phyloP scores from a whole-genome alignment of 1,139 yeast species.

The Kodamaea suecica region DNA sequence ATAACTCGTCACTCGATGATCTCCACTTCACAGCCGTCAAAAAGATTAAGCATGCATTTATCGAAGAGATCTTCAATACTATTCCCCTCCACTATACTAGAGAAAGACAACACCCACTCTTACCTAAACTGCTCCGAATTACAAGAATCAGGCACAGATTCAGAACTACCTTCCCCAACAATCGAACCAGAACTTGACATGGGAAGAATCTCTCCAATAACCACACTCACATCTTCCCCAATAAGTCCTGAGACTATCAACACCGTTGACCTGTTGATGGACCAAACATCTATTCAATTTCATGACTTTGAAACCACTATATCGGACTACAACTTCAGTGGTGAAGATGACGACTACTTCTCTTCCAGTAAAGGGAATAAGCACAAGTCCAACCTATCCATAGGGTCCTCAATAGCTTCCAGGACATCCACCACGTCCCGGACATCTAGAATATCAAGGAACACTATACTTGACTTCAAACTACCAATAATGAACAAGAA shows the following conservation, averaged over 20 bases:
- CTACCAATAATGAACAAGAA: constrained; percentile 24
- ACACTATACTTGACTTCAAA: constrained; percentile 2
- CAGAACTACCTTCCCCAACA: neutral
- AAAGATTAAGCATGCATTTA: too few relatives aligned
- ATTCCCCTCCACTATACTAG: constrained; percentile 2
- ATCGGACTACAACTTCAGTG: neutral
- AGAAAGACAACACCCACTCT: constrained; percentile 2
- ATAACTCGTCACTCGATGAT: constrained; percentile 10
- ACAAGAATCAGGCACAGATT: neutral
- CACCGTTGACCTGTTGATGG: constrained; percentile 21
- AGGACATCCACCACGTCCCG: constrained; percentile 1
- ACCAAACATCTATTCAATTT: constrained; percentile 21
- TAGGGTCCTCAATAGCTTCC: constrained; percentile 5
- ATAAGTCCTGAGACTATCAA: constrained; percentile 14
- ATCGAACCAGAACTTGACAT: neutral
- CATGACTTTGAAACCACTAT: constrained; percentile 18
- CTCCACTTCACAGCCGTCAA: neutral
- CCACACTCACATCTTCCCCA: constrained; percentile 5
- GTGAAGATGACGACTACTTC: constrained; percentile 9
- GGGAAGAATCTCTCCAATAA: neutral
- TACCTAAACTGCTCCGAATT: neutral
- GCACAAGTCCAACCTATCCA: constrained; percentile 4
- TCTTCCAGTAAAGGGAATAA: neutral
- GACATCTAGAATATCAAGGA: too few relatives aligned
- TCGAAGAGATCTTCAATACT: constrained; percentile 8